Evolutionary conservation across 2,329 filamentous ascomycete genomes (phyloP), one percentile per base, ranked within the genome.

Genomic region (Penicillium paneum): DNA sequence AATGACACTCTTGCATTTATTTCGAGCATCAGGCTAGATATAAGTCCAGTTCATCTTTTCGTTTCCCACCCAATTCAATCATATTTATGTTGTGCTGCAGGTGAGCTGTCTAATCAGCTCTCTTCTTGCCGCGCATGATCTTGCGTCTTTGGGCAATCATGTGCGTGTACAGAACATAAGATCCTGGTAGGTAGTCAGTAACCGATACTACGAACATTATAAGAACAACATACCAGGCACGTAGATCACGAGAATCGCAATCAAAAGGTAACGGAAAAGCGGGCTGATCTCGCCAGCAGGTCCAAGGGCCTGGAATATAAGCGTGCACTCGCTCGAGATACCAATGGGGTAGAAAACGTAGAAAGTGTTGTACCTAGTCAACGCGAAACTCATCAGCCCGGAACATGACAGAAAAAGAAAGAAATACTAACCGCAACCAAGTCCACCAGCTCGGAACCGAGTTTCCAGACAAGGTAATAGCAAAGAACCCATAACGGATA

Each of bases 71-170:
- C 17, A 24, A 8, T 10, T 32, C 6, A 31, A 24, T 11, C 28
- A 17, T 6, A 6, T 26, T 17, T n/a, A 26, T 31, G 17, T 21
- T 7, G 5, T 24, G 29, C 7, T 3, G 19, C 11, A 12, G 15
- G 17, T 13, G 17, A 29, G 28, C 7, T 35, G 3, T 47, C 62
- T 69, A 74, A 56, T 65, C 63, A 26, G 69, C 69, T 52, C 71
- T 74, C 74, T 81, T 83, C 68, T 85, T 83, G 38, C 80, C 82
- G 51, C 84, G 83, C 78, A 91, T 78, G 50, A 93, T 84, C 81
- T 91, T 96, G 62, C 84, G 81, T 64, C 93, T 82, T 81, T 99
- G 94, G 58, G 81, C 81, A 80, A 97, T 90, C 94, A 99, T 97
- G 75, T 99, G 89, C 21, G 89, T 91, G 71, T 94, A 97, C 54